These are phyloP conservation scores for Babesia ovata DNA, from an alignment of 169 alveolate genomes.

Conservation along the genomic window DNA sequence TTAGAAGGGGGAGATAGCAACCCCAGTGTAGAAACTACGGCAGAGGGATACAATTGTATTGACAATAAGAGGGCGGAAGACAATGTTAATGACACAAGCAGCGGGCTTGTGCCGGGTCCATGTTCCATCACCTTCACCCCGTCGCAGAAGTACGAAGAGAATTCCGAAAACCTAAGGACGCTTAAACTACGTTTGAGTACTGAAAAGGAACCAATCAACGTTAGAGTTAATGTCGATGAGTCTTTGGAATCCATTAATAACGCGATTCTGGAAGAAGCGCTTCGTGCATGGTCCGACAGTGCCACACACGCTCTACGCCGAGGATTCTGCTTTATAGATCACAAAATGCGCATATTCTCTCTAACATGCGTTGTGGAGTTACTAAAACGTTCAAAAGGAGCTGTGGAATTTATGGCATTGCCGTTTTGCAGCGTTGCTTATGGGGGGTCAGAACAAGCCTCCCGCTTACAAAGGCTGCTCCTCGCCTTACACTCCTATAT, in stretches of 20 bases:
- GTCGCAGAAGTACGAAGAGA: not conserved
- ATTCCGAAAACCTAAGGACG: not conserved
- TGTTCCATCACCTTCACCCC: no score
- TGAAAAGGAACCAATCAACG: not conserved
- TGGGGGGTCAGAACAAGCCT: not conserved
- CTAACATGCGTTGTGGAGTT: not conserved
- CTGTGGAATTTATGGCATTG: constrained; percentile 13
- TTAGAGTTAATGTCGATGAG: not conserved
- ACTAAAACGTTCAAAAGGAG: not conserved
- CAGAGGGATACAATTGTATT: no score
- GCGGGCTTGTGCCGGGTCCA: no score
- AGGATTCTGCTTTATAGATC: constrained; percentile 27
- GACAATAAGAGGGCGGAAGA: no score
- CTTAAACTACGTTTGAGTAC: not conserved
- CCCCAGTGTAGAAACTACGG: no score
- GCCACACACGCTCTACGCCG: constrained; percentile 7
- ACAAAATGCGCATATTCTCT: constrained; percentile 28
- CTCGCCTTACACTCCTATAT: not conserved
- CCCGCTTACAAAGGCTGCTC: constrained; percentile 4
- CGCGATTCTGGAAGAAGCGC: not conserved
- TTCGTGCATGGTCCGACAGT: constrained; percentile 3
- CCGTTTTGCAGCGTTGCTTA: constrained; percentile 23
- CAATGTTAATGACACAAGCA: no score
- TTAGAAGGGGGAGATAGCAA: no score
- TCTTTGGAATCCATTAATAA: not conserved